Base-by-base conservation (phyloP, 2,329 filamentous ascomycete genomes). In the Grosmannia huntii region DNA sequence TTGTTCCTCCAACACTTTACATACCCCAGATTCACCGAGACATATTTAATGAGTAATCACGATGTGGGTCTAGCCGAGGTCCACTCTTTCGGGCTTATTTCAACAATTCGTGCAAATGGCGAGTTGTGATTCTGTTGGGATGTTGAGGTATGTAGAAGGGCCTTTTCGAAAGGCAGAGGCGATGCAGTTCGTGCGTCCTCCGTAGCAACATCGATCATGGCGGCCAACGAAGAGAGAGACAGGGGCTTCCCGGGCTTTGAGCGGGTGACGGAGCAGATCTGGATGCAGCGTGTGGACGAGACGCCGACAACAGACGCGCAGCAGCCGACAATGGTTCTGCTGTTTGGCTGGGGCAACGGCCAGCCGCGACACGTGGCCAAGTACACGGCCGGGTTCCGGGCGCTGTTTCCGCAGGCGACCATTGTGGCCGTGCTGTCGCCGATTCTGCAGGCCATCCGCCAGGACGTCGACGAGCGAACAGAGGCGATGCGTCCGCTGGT, bases 301-400 rank as follows among this genome's bases (percentile, higher is more conserved):
- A 23, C 31, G 16, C 7, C 48, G 55, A 28, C 23, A 16, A 3
- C n/a, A 9, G 46, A 31, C 1, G 21, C 16, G 1, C 7, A 14
- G 10, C 54, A 57, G 31, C 55, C 55, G 48, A 52, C 48, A 23
- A 38, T 25, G 33, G 36, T 57, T 7, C n/a, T 57, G 14, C 23
- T 57, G 16, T 57, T 27, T 27, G 55, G 55, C 55, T 57, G 55
- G 55, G 55, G 55, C 48, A n/a, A 52, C n/a, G 55, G 31, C 2
- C 55, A 33, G 48, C 31, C 48, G 7, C 28, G 31, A 3, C 48
- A 57, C 19, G 55, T 57, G 48, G 48, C 55, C 48, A 57, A 57
- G 12, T 57, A 57, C 36, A 23, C 48, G 33, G 55, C 31, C 23
- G 55, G 55, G 1, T 57, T 52, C 48, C 55, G 55, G 1, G 21